Base-by-base conservation (phyloP, 1,284 basidiomycete species). In the Boletus smithii region DNA sequence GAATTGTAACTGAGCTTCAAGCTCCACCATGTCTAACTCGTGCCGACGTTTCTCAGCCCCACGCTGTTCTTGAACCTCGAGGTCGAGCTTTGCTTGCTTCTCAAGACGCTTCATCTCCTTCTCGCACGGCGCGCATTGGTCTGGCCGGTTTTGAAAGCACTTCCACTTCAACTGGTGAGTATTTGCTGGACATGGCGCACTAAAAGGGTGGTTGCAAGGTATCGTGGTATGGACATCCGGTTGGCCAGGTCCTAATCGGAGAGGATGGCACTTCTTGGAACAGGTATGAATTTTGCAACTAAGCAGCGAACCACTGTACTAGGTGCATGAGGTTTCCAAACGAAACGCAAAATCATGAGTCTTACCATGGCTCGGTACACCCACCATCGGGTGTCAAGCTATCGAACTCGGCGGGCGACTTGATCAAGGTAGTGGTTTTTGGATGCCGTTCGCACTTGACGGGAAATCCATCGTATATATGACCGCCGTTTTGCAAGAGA, bases 401-500 rank as follows among this genome's bases (percentile, higher is more conserved):
- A 10, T 80, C 75, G 46, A 85, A 85, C 14, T 81, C 74, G 1
- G 53, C 61, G 0, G 76, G 68, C 1, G 39, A 39, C 41, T 59
- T 65, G 16, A 83, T 56, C 23, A 73, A 34, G 0, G 65, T 63
- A 0, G 49, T 72, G 5, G 66, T 62, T 42, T 69, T 58, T 0
- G 73, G 73, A 58, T 85, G 83, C 2, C 71, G 68, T 45, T 80
- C 71, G 53, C 83, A 85, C 51, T 60, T 63, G 17, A 76, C 62
- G 4, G 83, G 83, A 29, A 85, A 66, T 0, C 83, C 83, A 23
- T 76, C 66, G 49, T 78, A 80, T 10, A 84, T 55, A 50, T 83
- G 72, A 0, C 68, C 65, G 3, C 64, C 66, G 1, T 61, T 39
- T 40, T 57, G 57, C 8, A 85, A 60, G 39, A 78, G 53, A 6